phyloP scores from a whole-genome alignment of 108 stramenopile species.

The Nannochloropsis salina region DNA sequence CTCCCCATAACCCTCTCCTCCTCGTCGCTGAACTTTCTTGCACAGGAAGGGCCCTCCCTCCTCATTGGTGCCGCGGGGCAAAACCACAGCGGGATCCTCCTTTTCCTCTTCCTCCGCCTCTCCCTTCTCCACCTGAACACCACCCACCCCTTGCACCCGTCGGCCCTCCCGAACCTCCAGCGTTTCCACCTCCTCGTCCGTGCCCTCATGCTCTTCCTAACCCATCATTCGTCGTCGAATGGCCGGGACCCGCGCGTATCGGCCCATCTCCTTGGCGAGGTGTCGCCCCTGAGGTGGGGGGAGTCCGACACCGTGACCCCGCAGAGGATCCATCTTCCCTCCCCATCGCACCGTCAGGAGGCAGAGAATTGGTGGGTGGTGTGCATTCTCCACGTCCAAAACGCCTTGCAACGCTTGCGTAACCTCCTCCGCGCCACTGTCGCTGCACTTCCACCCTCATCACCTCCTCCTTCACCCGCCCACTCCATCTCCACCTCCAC shows the following conservation, averaged over 20 bases:
- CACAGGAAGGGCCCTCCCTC: neutral
- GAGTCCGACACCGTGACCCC: no score
- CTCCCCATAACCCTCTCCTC: neutral
- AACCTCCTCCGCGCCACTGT: neutral
- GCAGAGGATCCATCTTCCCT: no score
- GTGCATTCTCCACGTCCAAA: neutral
- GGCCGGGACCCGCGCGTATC: no score
- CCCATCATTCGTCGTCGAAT: no score
- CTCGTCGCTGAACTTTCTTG: neutral
- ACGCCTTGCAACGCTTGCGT: neutral
- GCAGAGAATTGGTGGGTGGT: neutral
- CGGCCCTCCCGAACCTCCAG: neutral
- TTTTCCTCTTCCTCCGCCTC: neutral
- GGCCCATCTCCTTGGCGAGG: no score
- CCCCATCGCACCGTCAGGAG: neutral
- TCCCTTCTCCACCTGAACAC: neutral
- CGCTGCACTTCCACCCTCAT: neutral
- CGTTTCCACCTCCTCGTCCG: neutral
- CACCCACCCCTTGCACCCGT: neutral
- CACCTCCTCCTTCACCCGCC: no score
- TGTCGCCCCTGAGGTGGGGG: no score
- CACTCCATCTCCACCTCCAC: no score
- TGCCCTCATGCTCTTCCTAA: constrained; percentile 16
- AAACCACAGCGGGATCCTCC: neutral
- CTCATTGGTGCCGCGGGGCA: neutral